Evolutionary conservation across 169 alveolate genomes (phyloP), one percentile per base, ranked within the genome.

Genomic region (Eimeria brunetti): DNA sequence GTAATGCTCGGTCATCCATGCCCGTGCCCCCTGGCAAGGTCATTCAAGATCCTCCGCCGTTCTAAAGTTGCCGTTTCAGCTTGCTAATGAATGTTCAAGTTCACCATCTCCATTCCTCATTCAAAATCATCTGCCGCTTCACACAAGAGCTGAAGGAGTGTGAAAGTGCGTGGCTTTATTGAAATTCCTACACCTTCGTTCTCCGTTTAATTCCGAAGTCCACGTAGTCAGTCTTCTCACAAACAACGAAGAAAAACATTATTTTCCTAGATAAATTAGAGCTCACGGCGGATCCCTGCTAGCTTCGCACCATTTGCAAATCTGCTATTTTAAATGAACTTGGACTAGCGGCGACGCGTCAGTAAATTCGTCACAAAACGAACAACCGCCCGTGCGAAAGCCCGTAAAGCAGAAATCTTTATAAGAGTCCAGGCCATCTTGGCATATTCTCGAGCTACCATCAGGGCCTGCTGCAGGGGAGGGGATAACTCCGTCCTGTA

Each of bases 381-480:
- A 18, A 84, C 91, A 44, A 84, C 91, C 1, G 91, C 91, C 62
- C 91, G 75, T 8, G 91, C 91, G 41, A 84, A 16, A 9, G 91
- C 67, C 46, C 91, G 91, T 56, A 84, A n/a, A 38, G 80, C 78
- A 5, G 91, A 46, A 60, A 84, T 41, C 27, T 84, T 84, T n/a
- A 84, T 58, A 12, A 84, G 38, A 38, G 12, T 36, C 91, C 91
- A 84, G 2, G 91, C 58, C 38, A 58, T 33, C 60, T 84, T 84
- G 16, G 91, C 91, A 58, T 84, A 53, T 36, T 84, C 91, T 27
- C 91, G 91, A 56, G 91, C 91, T 11, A 53, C 60, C 38, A 84
- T 36, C 11, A 60, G 9, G 58, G 58, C 1, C 36, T 84, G 91
- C 80, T 84, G 91, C 38, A 84, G 22, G 20, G 91, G 91, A 27